Conservation (phyloP, 768 basidiomycete genomes). For the Trametes coccinea region DNA sequence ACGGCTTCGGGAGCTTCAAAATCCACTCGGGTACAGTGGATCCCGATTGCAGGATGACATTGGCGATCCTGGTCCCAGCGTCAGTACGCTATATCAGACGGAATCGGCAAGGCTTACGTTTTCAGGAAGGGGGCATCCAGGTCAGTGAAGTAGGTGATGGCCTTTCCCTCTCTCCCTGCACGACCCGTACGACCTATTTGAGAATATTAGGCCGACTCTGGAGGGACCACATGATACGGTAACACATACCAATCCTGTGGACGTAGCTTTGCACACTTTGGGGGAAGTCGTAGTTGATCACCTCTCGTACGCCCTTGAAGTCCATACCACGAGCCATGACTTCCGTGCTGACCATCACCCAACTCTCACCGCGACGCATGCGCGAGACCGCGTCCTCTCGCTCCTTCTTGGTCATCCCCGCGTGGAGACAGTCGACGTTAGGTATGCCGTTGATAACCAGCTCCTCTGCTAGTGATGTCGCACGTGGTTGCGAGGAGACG, state of each 20-base stretch:
- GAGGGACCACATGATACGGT: not conserved
- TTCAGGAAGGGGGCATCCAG: constrained; percentile 92
- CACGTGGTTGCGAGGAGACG: constrained; percentile 85
- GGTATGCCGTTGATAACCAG: constrained; percentile 74
- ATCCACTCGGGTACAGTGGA: constrained; percentile 95
- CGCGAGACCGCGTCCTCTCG: constrained; percentile 81
- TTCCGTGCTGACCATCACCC: constrained; percentile 96
- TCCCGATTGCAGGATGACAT: constrained; percentile 92
- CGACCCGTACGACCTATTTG: constrained; percentile 85
- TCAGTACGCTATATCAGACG: not conserved
- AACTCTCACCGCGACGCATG: constrained; percentile 88
- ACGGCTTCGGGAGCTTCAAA: constrained; percentile 88
- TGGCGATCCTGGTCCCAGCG: constrained; percentile 69
- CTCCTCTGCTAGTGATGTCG: constrained; percentile 77
- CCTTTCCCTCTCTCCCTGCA: constrained; percentile 89
- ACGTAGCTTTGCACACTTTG: constrained; percentile 94
- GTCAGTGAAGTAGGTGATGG: constrained; percentile 94
- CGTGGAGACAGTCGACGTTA: constrained; percentile 89
- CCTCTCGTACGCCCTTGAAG: constrained; percentile 90
- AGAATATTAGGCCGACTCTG: not conserved
- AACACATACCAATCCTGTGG: constrained; percentile 78
- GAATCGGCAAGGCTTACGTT: constrained; percentile 51
- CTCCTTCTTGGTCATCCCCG: constrained; percentile 84
- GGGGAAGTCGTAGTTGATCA: constrained; percentile 97
- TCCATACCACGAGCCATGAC: constrained; percentile 99